Evolutionary conservation across 352 stramenopile species (phyloP).

Genomic region (Globisporangium orthogonon): DNA sequence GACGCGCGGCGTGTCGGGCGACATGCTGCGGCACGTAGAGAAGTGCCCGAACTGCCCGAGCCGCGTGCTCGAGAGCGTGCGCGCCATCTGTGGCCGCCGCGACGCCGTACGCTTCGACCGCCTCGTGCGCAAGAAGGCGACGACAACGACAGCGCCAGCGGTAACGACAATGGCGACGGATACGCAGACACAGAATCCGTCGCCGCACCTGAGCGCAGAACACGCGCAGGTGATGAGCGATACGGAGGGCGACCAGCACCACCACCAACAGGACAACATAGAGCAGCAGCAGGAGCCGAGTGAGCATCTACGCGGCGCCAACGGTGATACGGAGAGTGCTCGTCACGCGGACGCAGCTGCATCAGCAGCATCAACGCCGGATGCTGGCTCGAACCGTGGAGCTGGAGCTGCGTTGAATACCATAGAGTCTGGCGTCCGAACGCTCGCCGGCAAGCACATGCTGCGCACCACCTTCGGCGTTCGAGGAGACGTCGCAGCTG

Average conservation of each 20-base stretch:
- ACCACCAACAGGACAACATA: background rate
- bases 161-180: background rate
- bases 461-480: background rate
- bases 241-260: background rate
- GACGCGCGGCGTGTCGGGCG: slow-evolving; percentile 68
- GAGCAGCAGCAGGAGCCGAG: background rate
- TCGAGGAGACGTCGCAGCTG: no score
- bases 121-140: slow-evolving; percentile 25
- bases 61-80: slow-evolving; percentile 54
- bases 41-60: slow-evolving; percentile 63
- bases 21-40: slow-evolving; percentile 81
- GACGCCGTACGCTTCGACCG: slow-evolving; percentile 34
- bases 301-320: background rate
- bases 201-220: background rate
- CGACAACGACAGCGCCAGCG: background rate
- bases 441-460: slow-evolving; percentile 4
- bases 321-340: background rate
- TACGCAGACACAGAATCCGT: no score
- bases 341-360: background rate
- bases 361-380: background rate
- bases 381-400: background rate
- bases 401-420: background rate
- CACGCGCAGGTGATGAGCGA: slow-evolving; percentile 9
- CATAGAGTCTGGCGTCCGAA: background rate
- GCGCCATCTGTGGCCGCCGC: slow-evolving; percentile 43